A percentile compares a stretch with the other conserved stretches of the same genome.
phyloP scores from a whole-genome alignment of 495 filamentous ascomycete genomes.

The Podospora sp. region DNA sequence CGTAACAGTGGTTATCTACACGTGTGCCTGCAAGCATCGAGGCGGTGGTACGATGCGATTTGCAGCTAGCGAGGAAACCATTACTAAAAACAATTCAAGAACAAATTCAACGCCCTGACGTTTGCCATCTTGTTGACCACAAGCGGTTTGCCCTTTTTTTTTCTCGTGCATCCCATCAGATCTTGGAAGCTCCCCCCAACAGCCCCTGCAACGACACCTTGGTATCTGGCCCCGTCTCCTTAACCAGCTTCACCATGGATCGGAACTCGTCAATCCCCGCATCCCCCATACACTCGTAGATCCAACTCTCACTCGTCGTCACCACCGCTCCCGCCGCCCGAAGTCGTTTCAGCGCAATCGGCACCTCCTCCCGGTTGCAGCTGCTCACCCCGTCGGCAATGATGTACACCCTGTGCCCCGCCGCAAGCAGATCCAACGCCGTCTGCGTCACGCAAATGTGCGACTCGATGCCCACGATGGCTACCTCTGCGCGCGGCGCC shows the following conservation, averaged over 20 bases:
- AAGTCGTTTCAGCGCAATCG: constrained; percentile 75
- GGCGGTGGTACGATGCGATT: neutral
- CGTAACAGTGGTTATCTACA: too few species aligned
- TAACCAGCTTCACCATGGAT: constrained; percentile 72
- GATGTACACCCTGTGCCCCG: constrained; percentile 81
- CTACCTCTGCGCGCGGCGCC: constrained; percentile 42
- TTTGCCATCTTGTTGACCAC: too few species aligned
- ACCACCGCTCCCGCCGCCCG: constrained; percentile 75
- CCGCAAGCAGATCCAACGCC: constrained; percentile 72
- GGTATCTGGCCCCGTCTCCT: constrained; percentile 70
- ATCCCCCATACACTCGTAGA: constrained; percentile 94
- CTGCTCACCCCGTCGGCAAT: constrained; percentile 90
- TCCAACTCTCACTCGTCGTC: constrained; percentile 85
- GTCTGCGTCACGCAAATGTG: constrained; percentile 97
- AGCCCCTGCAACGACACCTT: constrained; percentile 65
- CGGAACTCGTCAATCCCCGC: constrained; percentile 75
- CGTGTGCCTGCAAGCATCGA: neutral
- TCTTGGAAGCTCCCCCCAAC: constrained; percentile 55
- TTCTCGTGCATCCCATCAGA: constrained; percentile 52
- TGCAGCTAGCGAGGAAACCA: neutral
- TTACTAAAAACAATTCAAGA: neutral
- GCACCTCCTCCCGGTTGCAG: constrained; percentile 79
- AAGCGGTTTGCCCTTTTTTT: neutral
- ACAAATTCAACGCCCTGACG: neutral
- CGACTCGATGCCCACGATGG: constrained; percentile 83